These are phyloP conservation scores for Fibroporia radiculosa DNA, from an alignment of 768 basidiomycete genomes.

Conservation along the genomic window DNA sequence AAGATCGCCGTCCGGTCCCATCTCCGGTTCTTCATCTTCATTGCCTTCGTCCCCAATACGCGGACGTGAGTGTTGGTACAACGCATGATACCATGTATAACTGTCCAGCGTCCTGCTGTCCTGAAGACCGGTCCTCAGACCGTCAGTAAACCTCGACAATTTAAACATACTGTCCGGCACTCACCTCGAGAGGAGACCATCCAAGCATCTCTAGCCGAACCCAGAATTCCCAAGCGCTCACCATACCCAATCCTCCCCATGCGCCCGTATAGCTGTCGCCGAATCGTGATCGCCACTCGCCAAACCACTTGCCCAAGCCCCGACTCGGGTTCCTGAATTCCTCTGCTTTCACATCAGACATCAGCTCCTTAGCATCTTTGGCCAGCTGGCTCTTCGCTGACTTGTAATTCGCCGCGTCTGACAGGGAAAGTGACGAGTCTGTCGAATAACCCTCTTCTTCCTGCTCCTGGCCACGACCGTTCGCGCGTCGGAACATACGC, in stretches of 20 bases:
- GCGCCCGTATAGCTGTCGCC: conserved; percentile 80
- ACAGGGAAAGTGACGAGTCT: conserved; percentile 61
- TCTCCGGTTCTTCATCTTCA: conserved; percentile 42
- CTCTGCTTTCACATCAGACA: conserved; percentile 75
- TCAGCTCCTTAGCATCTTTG: conserved; percentile 44
- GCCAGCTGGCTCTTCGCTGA: conserved; percentile 50
- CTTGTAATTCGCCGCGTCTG: conserved; percentile 64
- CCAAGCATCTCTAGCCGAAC: conserved; percentile 77
- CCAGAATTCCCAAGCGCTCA: conserved; percentile 95
- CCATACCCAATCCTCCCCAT: conserved; percentile 82
- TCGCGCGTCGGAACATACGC: conserved; percentile 34
- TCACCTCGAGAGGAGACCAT: conserved; percentile 82
- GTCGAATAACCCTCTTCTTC: conserved; percentile 83
- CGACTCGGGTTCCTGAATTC: conserved; percentile 78
- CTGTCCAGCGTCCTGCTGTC: conserved; percentile 55
- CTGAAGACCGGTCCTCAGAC: conserved; percentile 22
- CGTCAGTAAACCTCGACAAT: neutral
- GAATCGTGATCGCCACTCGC: conserved; percentile 69
- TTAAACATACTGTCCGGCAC: conserved; percentile 12
- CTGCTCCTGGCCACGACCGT: conserved; percentile 21
- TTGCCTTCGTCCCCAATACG: conserved; percentile 23
- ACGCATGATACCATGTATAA: conserved; percentile 75
- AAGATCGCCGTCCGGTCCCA: conserved; percentile 81
- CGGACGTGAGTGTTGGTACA: conserved; percentile 73
- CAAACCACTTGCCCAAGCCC: conserved; percentile 58